These are phyloP conservation scores for Falciphora oryzae DNA, from an alignment of 2,329 filamentous ascomycete genomes.

Conservation along the genomic window DNA sequence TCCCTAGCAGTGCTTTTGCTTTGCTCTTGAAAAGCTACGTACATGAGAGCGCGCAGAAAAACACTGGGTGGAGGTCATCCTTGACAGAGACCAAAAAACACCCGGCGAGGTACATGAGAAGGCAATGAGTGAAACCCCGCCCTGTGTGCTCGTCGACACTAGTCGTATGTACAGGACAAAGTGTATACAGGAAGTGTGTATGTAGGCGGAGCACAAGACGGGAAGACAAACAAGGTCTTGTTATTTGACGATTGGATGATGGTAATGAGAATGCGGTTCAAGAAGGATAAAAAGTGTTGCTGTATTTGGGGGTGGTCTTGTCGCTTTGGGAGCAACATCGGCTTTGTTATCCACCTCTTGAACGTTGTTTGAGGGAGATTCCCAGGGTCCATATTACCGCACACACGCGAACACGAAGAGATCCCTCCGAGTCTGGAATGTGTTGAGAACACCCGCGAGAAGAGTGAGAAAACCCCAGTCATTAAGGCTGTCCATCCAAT, in stretches of 20 bases:
- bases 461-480: conserved; percentile 4
- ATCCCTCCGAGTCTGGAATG: conserved; percentile 1
- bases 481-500: conserved; percentile 21
- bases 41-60: conserved; percentile 17
- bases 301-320: neutral
- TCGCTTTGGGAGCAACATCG: neutral
- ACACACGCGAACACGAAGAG: conserved; percentile 3
- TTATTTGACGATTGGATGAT: conserved; percentile 2
- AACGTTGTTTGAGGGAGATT: neutral
- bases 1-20: conserved; percentile 27
- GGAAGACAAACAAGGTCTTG: conserved; percentile 6
- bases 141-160: conserved; percentile 10
- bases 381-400: conserved; percentile 2
- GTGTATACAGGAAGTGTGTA: conserved; percentile 4
- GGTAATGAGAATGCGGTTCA: neutral
- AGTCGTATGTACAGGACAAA: conserved; percentile 1
- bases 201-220: conserved; percentile 5
- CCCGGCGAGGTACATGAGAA: conserved; percentile 17
- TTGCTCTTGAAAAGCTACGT: conserved; percentile 23
- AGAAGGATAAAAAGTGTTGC: conserved; percentile 1
- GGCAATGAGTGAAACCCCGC: neutral
- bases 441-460: conserved; percentile 4
- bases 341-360: neutral
- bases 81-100: conserved; percentile 34
- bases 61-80: conserved; percentile 15